A percentile compares a stretch with the other conserved stretches of the same genome.
phyloP scores from a whole-genome alignment of 2,329 filamentous ascomycete genomes.

The Fusarium buharicum region DNA sequence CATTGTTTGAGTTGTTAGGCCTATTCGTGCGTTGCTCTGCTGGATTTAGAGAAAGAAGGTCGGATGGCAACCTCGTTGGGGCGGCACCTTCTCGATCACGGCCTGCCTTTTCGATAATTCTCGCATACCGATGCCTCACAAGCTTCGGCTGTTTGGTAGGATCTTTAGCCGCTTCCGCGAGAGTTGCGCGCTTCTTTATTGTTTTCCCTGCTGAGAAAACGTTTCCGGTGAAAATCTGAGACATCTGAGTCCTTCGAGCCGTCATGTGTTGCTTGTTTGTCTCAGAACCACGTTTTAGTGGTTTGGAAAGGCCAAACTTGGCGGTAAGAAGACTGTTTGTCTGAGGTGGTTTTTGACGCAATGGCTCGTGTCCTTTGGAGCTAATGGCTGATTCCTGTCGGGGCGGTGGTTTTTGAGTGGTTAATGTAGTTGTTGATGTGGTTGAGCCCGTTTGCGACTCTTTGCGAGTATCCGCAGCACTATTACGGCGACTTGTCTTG shows the following conservation, averaged over 20 bases:
- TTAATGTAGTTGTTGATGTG: not conserved
- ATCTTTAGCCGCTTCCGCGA: constrained; percentile 56
- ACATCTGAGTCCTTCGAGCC: constrained; percentile 21
- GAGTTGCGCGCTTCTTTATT: constrained; percentile 49
- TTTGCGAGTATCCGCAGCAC: constrained; percentile 3
- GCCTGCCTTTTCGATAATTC: constrained; percentile 55
- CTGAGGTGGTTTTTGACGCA: constrained; percentile 10
- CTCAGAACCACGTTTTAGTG: constrained; percentile 8
- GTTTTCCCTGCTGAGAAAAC: constrained; percentile 59
- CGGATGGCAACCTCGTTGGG: constrained; percentile 49
- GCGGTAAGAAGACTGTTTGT: constrained; percentile 12
- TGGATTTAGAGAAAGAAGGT: constrained; percentile 48
- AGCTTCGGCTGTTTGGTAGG: constrained; percentile 54
- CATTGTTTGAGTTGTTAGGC: not conserved
- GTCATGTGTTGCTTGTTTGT: constrained; percentile 10
- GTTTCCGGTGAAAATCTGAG: constrained; percentile 47
- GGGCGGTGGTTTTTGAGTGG: constrained; percentile 3
- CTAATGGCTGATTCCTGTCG: constrained; percentile 9
- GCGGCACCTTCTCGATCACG: constrained; percentile 58
- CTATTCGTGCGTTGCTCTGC: constrained; percentile 12
- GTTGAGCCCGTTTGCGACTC: not conserved
- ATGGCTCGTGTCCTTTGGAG: not conserved
- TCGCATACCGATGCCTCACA: constrained; percentile 51
- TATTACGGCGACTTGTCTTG: constrained; percentile 13
- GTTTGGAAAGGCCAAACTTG: constrained; percentile 20